Evolutionary conservation across 805 yeast species (phyloP), one percentile per base, ranked within the genome.

Genomic region (Trichomonascus vanleenenianus): DNA sequence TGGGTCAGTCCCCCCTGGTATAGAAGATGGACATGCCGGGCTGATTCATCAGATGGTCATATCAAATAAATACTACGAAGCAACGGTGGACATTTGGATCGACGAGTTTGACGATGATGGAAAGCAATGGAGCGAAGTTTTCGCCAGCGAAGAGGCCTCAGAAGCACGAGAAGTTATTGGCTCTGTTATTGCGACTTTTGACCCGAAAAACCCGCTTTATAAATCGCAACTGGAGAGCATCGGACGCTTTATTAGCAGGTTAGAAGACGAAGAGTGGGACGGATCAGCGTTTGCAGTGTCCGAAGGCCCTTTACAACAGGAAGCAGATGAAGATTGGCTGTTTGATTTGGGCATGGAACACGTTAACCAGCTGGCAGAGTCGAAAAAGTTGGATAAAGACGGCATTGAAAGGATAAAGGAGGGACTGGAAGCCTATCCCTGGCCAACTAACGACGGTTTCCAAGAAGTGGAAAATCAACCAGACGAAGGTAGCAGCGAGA

Each of bases 101-200:
- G 70, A 67, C 45, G 68, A 67, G 48, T 58, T 56, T 45, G 47
- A 39, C 15, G 49, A 53, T 31, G 43, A 39, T 19, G 30, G 37
- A 9, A 40, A 44, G 19, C 51, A 46, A 3, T 68, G 72, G 72
- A 54, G 52, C 5, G 38, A 42, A 10, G 54, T 55, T 10, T 68
- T 65, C 47, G 32, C 54, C 11, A 51, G 64, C 4, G 53, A 48
- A 1, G 67, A 57, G 30, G 71, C 71, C 2, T 36, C 35, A n/a
- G 67, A 63, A 43, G 70, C 65, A 0, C 51, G 70, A 1, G 61
- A 62, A 10, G 68, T 58, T 11, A 52, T 68, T 2, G 61, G 58
- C 7, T 62, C 65, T n/a, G 56, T 68, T n/a, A 49, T 68, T 10
- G 56, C 52, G 47, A 61, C 67, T 7, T 47, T 62, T 18, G 56